phyloP scores from a whole-genome alignment of 768 basidiomycete species.

The Neoboletus subvelutipes region DNA sequence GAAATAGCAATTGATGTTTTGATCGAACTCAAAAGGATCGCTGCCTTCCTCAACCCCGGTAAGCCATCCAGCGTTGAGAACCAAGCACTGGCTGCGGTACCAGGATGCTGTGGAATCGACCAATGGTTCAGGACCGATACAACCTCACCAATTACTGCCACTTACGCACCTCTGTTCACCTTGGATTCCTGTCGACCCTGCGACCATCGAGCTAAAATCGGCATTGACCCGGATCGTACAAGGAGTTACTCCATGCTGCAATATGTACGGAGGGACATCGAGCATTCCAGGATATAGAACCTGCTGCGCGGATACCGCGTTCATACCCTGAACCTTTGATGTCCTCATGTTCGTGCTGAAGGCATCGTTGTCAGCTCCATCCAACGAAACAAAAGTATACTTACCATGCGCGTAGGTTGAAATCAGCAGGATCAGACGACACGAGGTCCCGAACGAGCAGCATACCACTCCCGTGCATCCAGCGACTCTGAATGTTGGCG shows the following conservation, averaged over 20 bases:
- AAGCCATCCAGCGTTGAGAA: slow-evolving; percentile 1
- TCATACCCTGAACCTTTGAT: background rate
- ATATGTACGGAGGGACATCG: background rate
- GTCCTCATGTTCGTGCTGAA: slow-evolving; percentile 5
- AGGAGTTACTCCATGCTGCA: background rate
- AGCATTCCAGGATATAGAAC: slow-evolving; percentile 4
- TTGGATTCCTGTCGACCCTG: background rate
- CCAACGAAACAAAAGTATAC: background rate
- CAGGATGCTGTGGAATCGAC: background rate
- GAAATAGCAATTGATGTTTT: background rate
- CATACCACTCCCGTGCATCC: slow-evolving; percentile 3
- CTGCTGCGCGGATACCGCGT: background rate
- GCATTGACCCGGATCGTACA: background rate
- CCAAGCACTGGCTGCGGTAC: background rate
- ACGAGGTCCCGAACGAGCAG: slow-evolving; percentile 17
- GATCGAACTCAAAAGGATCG: background rate
- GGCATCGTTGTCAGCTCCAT: background rate
- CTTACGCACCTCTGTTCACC: slow-evolving; percentile 17
- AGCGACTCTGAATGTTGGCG: slow-evolving; percentile 10
- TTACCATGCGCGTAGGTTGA: slow-evolving; percentile 17
- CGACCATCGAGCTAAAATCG: background rate
- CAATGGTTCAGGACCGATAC: background rate
- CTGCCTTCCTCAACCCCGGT: slow-evolving; percentile 10
- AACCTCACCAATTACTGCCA: background rate
- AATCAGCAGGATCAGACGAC: slow-evolving; percentile 15